These are phyloP conservation scores for Exophiala dermatitidis DNA, from an alignment of 2,329 filamentous ascomycete genomes.

Conservation along the genomic window DNA sequence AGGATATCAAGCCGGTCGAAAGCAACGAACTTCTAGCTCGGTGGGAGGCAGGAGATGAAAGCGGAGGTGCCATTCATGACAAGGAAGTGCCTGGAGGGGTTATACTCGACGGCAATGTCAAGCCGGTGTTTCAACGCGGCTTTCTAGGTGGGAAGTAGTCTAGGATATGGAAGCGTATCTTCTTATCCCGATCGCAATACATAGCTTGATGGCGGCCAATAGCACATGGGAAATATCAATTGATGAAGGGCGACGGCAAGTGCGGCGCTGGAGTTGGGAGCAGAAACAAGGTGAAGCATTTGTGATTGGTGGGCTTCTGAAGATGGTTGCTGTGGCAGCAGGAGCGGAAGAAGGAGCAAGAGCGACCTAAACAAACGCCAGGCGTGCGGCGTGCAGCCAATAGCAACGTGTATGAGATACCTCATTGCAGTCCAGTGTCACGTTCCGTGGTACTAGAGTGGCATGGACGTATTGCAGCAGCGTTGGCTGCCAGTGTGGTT, in stretches of 20 bases:
- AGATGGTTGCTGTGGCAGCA: conserved; percentile 1
- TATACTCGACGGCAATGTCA: conserved; percentile 50
- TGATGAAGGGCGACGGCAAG: no score
- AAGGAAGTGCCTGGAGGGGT: conserved; percentile 48
- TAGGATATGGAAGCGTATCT: no score
- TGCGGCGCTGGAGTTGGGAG: background rate
- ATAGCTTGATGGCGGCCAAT: no score
- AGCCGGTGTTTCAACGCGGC: conserved; percentile 39
- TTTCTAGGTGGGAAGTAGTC: conserved; percentile 1
- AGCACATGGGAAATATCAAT: no score
- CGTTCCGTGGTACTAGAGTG: no score
- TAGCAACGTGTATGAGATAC: no score
- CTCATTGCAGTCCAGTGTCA: no score
- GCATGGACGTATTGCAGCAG: no score
- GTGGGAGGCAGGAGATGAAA: conserved; percentile 59
- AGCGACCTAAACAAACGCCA: background rate
- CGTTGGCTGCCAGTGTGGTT: no score
- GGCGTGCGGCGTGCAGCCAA: background rate
- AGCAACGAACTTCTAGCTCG: conserved; percentile 74
- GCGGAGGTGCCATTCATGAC: conserved; percentile 46
- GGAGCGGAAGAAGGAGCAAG: background rate
- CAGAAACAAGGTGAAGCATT: background rate
- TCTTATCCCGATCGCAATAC: no score
- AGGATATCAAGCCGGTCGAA: conserved; percentile 79
- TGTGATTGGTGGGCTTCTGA: background rate